A percentile compares a stretch with the other conserved stretches of the same genome.
Evolutionary conservation across 306 rosid species (phyloP).

Genomic region (Vigna unguiculata): DNA sequence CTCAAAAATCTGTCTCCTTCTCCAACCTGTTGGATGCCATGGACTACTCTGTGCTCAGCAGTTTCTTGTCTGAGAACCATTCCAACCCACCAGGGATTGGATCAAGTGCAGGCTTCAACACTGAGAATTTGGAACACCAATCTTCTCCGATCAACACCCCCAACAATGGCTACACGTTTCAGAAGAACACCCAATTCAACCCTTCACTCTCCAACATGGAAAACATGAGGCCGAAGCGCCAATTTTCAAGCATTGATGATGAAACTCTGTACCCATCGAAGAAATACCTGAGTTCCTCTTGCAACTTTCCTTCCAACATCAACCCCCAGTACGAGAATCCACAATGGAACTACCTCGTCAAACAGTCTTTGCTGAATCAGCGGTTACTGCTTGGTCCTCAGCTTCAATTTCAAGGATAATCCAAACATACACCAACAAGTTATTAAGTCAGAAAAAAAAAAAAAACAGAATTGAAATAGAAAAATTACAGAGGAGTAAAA

Average conservation of each 20-base stretch:
- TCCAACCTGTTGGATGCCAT: conserved; percentile 64
- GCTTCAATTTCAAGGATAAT: conserved; percentile 53
- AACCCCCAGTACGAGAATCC: conserved; percentile 49
- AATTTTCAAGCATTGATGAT: conserved; percentile 45
- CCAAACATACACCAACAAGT: neutral
- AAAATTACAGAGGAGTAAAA: neutral
- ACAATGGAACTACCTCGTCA: conserved; percentile 50
- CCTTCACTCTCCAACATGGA: conserved; percentile 38
- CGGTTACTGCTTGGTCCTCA: conserved; percentile 62
- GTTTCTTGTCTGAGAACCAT: conserved; percentile 55
- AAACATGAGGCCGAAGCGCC: conserved; percentile 54
- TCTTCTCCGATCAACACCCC: conserved; percentile 23
- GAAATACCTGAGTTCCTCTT: conserved; percentile 51
- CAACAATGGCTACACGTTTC: conserved; percentile 37
- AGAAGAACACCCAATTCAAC: conserved; percentile 48
- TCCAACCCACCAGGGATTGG: conserved; percentile 46
- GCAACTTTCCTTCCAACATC: conserved; percentile 48
- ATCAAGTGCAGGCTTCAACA: conserved; percentile 40
- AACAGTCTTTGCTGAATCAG: conserved; percentile 57
- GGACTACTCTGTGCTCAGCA: conserved; percentile 64
- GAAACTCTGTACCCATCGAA: conserved; percentile 55
- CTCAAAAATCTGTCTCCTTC: conserved; percentile 68
- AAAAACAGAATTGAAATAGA: neutral
- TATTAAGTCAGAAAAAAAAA: neutral
- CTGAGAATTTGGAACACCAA: conserved; percentile 43